These are phyloP conservation scores for Aspergillus chevalieri DNA, from an alignment of 2,329 filamentous ascomycete species.

Conservation along the genomic window DNA sequence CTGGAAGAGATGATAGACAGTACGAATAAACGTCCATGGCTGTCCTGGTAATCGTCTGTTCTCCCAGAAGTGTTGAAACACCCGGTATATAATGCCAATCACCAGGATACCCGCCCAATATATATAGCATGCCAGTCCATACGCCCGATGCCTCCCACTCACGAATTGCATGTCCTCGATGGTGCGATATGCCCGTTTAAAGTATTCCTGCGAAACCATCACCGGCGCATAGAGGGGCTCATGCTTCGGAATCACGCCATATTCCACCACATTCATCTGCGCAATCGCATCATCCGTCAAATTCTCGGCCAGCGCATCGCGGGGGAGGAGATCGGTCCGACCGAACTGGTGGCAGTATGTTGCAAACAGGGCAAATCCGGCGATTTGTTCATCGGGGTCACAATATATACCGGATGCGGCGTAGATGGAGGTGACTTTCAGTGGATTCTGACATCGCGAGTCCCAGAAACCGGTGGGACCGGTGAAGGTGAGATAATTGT, in stretches of 20 bases:
- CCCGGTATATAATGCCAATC: conserved; percentile 28
- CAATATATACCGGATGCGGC: conserved; percentile 31
- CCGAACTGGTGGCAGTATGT: conserved; percentile 18
- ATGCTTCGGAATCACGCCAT: conserved; percentile 18
- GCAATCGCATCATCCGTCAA: conserved; percentile 29
- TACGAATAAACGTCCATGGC: conserved; percentile 4
- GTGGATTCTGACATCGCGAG: conserved; percentile 25
- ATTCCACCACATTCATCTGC: conserved; percentile 28
- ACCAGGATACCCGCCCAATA: conserved; percentile 37
- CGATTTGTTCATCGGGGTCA: conserved; percentile 14
- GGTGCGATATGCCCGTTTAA: conserved; percentile 23
- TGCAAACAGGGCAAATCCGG: conserved; percentile 18
- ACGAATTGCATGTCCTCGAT: conserved; percentile 27
- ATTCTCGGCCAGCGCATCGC: conserved; percentile 23
- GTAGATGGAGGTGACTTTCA: conserved; percentile 31
- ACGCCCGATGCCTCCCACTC: conserved; percentile 30
- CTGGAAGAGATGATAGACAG: conserved; percentile 26
- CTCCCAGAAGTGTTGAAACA: conserved; percentile 16
- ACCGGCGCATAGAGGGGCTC: conserved; percentile 20
- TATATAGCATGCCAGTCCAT: conserved; percentile 30
- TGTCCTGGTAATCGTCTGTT: conserved; percentile 1
- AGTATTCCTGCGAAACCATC: conserved; percentile 27
- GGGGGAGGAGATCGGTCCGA: conserved; percentile 19
- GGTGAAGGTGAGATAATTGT: conserved; percentile 26
- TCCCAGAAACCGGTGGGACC: conserved; percentile 11